Percentiles rank a stretch among this genome's conserved stretches.
Evolutionary conservation across 495 filamentous ascomycete genomes (phyloP).

Genomic region (Hyphodiscus hymeniophilus): DNA sequence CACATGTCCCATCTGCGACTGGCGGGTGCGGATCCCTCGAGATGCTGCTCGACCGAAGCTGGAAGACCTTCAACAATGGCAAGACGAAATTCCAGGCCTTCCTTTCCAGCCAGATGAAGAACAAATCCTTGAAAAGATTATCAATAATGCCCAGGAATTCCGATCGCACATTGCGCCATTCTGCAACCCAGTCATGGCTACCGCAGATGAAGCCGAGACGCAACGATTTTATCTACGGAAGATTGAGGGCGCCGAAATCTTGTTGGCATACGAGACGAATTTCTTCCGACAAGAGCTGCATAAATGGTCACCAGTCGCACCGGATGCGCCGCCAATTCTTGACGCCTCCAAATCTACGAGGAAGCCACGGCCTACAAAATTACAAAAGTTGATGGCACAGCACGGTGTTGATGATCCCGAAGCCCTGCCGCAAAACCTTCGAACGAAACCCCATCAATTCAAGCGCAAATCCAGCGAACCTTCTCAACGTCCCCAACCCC

Average conservation of each 20-base stretch:
- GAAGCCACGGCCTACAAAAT: constrained; percentile 93
- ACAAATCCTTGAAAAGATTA: constrained; percentile 71
- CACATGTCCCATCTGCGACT: constrained; percentile 97
- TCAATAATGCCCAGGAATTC: constrained; percentile 76
- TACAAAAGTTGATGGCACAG: constrained; percentile 89
- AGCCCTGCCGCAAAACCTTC: constrained; percentile 72
- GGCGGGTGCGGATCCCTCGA: constrained; percentile 95
- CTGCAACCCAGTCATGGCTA: constrained; percentile 73
- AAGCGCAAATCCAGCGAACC: constrained; percentile 42
- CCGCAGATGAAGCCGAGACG: constrained; percentile 74
- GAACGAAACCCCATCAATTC: constrained; percentile 62
- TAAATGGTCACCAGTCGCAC: constrained; percentile 90
- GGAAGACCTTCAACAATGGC: constrained; percentile 84
- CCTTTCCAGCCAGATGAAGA: constrained; percentile 98
- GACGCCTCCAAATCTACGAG: constrained; percentile 86
- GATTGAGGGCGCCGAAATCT: constrained; percentile 94
- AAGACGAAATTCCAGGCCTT: constrained; percentile 69
- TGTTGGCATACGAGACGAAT: constrained; percentile 88
- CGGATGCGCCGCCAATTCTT: constrained; percentile 71
- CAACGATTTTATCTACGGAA: constrained; percentile 98
- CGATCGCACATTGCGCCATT: constrained; percentile 71
- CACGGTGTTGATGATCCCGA: constrained; percentile 82
- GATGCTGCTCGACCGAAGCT: constrained; percentile 94
- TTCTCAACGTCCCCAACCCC: constrained; percentile 16
- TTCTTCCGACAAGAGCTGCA: constrained; percentile 95